These are phyloP conservation scores for Trichoderma atroviride DNA, from an alignment of 2,329 filamentous ascomycete genomes.

Conservation along the genomic window DNA sequence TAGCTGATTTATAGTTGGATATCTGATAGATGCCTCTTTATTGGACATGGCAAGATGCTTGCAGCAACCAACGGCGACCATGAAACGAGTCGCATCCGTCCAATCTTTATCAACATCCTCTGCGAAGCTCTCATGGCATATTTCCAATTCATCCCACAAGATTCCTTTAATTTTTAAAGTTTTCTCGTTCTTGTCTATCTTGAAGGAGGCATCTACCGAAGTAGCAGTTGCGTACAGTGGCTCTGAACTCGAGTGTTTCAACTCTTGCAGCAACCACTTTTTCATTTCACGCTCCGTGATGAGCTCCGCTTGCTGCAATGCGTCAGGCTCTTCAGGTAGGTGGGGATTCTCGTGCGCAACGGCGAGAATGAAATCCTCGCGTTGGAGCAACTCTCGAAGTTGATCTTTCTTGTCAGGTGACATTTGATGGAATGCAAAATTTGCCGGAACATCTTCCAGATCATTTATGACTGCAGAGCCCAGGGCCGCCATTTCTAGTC, in stretches of 20 bases:
- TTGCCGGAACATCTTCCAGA: neutral
- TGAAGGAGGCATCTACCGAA: neutral
- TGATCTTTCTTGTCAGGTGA: neutral
- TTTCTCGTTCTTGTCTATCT: neutral
- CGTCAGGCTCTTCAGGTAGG: neutral
- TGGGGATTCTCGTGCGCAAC: neutral
- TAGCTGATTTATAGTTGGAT: neutral
- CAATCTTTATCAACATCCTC: neutral
- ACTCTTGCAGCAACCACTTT: constrained; percentile 1
- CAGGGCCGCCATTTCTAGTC: neutral
- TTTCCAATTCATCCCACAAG: neutral
- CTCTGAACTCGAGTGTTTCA: neutral
- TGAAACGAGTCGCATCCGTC: neutral
- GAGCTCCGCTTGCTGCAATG: neutral
- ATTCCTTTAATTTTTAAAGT: neutral
- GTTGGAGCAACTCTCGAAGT: neutral
- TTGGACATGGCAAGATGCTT: constrained; percentile 6
- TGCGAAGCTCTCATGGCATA: neutral
- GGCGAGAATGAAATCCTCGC: neutral
- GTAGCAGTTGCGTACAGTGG: neutral
- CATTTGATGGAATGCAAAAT: neutral
- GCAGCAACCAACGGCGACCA: constrained; percentile 9
- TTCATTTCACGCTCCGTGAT: constrained; percentile 8
- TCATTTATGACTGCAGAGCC: neutral
- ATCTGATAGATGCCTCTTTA: neutral